Evolutionary conservation across 495 filamentous ascomycete genomes (phyloP).

Genomic region (Amphirosellinia nigrospora): DNA sequence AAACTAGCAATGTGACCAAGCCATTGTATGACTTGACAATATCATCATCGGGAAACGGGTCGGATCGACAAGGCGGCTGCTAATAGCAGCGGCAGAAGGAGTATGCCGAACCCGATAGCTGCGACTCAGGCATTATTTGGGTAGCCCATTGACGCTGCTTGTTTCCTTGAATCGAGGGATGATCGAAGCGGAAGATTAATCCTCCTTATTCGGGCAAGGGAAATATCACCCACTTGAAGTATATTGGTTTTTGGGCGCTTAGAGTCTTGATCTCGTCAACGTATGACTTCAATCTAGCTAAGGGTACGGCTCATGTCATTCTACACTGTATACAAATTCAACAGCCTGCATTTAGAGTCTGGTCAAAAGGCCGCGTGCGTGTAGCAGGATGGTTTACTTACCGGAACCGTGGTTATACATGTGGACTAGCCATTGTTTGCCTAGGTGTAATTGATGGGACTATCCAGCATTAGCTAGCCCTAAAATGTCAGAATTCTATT

Average conservation of each 20-base stretch:
- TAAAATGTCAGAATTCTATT: not conserved
- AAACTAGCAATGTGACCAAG: not conserved
- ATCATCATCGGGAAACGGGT: not conserved
- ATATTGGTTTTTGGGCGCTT: not conserved
- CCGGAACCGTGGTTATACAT: not conserved
- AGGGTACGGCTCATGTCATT: not conserved
- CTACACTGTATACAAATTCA: not conserved
- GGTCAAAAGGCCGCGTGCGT: not conserved
- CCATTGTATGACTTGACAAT: not conserved
- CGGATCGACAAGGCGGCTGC: not conserved
- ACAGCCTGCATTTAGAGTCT: not conserved
- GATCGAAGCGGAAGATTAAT: not conserved
- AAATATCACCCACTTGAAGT: not conserved
- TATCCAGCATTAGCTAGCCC: not conserved
- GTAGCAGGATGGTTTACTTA: not conserved
- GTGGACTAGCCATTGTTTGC: not conserved
- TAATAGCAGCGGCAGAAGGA: not conserved
- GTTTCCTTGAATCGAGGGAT: not conserved
- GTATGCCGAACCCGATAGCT: not conserved
- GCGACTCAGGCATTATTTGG: not conserved
- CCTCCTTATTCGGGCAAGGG: not conserved
- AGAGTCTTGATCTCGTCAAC: not conserved
- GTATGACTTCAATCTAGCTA: not conserved
- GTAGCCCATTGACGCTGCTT: not conserved
- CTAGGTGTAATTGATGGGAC: not conserved